Base-by-base conservation (phyloP, 2,329 filamentous ascomycete genomes). In the Penicillium sp. region DNA sequence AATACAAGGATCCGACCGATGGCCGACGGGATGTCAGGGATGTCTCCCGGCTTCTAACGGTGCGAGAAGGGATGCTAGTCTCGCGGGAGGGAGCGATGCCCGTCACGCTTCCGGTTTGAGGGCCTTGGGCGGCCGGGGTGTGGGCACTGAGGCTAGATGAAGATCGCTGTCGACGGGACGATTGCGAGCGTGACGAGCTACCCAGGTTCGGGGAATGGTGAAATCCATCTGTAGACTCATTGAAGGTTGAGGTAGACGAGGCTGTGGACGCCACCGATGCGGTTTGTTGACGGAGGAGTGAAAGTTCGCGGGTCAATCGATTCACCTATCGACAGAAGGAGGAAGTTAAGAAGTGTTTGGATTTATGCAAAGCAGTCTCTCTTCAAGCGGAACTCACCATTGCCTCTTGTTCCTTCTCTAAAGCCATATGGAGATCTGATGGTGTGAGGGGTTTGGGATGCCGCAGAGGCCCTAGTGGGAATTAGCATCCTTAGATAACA, bases 361-460 rank as follows among this genome's bases (percentile, higher is more conserved):
- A 18, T 29, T 8, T 51, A 31, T 37, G 18, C 16, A 42, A 13
- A 50, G 18, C 26, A n/a, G n/a, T 18, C 18, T 11, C 13, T 18
- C 24, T 51, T 2, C 26, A 9, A n/a, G 21, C 36, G 5, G 19
- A 44, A 77, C 86, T 60, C 81, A 94, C 92, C 66, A 97, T 88
- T 31, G 92, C 90, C 74, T 97, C 93, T 67, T 97, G 92, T 71
- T 97, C 93, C 74, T 95, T 94, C 75, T 97, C 93, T 23, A 97
- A 81, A 76, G 96, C 86, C 55, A 90, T 81, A 73, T 97, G 92
- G 57, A 97, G 81, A 72, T 97, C 93, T 3, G 91, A 89, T 1
- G 91, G 87, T 0, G 93, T 97, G 71, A 97, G 77, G 3, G 92
- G 92, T 31, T 91, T 84, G 5, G 93, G 92, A 71, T 96, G 92